Conservation (phyloP, 306 rosid species). For the Dryas octopetala region DNA sequence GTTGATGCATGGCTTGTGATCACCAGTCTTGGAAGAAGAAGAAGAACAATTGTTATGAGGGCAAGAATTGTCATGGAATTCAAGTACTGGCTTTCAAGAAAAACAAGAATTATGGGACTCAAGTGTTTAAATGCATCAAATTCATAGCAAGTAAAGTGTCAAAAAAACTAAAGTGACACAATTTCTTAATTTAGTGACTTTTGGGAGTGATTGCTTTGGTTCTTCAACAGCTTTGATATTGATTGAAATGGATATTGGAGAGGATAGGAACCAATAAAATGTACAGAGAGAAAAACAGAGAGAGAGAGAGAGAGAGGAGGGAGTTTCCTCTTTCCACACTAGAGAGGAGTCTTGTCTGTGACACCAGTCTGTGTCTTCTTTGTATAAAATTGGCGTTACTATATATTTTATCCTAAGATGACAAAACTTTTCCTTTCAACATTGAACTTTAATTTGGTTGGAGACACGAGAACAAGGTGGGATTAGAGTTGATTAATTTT, state of each 20-base stretch:
- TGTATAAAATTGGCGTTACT: background rate
- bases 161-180: too few relatives aligned
- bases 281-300: background rate
- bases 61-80: constrained; percentile 23
- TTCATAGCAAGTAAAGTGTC: too few relatives aligned
- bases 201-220: too few relatives aligned
- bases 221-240: background rate
- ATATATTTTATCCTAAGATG: background rate
- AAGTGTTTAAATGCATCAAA: too few relatives aligned
- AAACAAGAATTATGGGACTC: too few relatives aligned
- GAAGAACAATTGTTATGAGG: too few relatives aligned
- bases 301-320: background rate
- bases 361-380: background rate
- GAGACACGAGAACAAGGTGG: background rate
- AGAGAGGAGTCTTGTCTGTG: background rate
- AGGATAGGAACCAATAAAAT: too few relatives aligned
- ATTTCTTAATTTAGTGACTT: too few relatives aligned
- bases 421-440: background rate
- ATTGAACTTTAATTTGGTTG: constrained; percentile 13
- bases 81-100: too few relatives aligned
- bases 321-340: constrained; percentile 1
- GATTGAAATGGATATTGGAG: background rate
- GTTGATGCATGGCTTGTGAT: constrained; percentile 28
- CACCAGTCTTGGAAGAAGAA: too few relatives aligned
- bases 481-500: background rate